These are phyloP conservation scores for Cercophora samala DNA, from an alignment of 495 filamentous ascomycete genomes.

Conservation along the genomic window DNA sequence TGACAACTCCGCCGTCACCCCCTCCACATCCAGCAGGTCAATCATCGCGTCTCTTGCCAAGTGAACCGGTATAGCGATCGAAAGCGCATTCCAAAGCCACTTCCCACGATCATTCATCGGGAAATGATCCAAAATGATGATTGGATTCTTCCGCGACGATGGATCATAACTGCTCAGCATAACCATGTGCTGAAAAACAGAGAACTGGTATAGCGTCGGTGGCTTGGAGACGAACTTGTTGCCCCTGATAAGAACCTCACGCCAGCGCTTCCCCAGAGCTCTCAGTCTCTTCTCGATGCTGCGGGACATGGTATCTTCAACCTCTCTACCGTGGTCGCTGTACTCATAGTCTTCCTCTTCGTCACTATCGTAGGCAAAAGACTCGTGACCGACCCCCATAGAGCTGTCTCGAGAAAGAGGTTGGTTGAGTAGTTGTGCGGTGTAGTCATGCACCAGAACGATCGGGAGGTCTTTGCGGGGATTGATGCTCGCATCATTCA, in stretches of 20 bases:
- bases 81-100: slow-evolving; percentile 37
- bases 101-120: slow-evolving; percentile 25
- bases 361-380: neutral
- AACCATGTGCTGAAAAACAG: slow-evolving; percentile 30
- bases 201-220: slow-evolving; percentile 31
- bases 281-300: slow-evolving; percentile 22
- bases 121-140: slow-evolving; percentile 26
- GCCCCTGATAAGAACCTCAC: slow-evolving; percentile 13
- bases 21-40: slow-evolving; percentile 12
- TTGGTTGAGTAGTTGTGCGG: slow-evolving; percentile 8
- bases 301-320: slow-evolving; percentile 18
- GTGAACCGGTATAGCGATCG: slow-evolving; percentile 32
- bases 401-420: neutral
- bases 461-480: slow-evolving; percentile 12
- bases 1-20: neutral
- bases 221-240: slow-evolving; percentile 14
- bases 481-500: slow-evolving; percentile 24
- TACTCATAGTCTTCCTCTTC: neutral
- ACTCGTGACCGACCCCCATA: slow-evolving; percentile 1
- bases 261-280: slow-evolving; percentile 23
- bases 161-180: slow-evolving; percentile 31
- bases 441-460: slow-evolving; percentile 25
- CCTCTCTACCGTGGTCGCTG: neutral
- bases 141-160: slow-evolving; percentile 11
- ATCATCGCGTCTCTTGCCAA: slow-evolving; percentile 23